These are phyloP conservation scores for Trichoderma sp. DNA, from an alignment of 2,329 filamentous ascomycete species.

Conservation along the genomic window DNA sequence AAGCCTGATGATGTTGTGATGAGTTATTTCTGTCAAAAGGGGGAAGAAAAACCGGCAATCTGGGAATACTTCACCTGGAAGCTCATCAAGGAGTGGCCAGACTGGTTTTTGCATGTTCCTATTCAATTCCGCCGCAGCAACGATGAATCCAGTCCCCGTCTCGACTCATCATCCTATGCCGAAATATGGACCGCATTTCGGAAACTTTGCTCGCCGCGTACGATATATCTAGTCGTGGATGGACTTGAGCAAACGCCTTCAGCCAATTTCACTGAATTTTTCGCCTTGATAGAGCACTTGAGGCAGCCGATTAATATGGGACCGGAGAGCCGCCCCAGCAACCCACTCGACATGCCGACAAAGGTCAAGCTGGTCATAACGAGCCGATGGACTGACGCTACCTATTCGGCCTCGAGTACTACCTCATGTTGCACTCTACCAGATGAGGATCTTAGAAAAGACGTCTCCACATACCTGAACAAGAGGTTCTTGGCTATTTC, in stretches of 20 bases:
- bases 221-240: conserved; percentile 29
- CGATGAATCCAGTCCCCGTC: conserved; percentile 5
- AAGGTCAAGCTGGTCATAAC: conserved; percentile 20
- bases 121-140: conserved; percentile 16
- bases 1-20: conserved; percentile 24
- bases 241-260: conserved; percentile 27
- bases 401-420: not conserved
- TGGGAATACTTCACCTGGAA: conserved; percentile 28
- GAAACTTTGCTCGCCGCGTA: not conserved
- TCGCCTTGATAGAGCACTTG: conserved; percentile 6
- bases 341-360: not conserved
- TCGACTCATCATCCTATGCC: conserved; percentile 21
- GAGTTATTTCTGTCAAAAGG: conserved; percentile 27
- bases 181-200: conserved; percentile 26
- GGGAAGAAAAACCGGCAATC: conserved; percentile 25
- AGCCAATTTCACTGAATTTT: not conserved
- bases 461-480: conserved; percentile 11
- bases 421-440: conserved; percentile 12
- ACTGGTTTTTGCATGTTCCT: conserved; percentile 25
- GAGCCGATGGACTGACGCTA: conserved; percentile 5
- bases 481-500: conserved; percentile 6
- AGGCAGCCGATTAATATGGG: not conserved
- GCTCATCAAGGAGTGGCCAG: conserved; percentile 21
- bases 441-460: not conserved
- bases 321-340: not conserved